Base-by-base conservation (phyloP, 2,329 filamentous ascomycete species). In the Bipolaris victoriae region DNA sequence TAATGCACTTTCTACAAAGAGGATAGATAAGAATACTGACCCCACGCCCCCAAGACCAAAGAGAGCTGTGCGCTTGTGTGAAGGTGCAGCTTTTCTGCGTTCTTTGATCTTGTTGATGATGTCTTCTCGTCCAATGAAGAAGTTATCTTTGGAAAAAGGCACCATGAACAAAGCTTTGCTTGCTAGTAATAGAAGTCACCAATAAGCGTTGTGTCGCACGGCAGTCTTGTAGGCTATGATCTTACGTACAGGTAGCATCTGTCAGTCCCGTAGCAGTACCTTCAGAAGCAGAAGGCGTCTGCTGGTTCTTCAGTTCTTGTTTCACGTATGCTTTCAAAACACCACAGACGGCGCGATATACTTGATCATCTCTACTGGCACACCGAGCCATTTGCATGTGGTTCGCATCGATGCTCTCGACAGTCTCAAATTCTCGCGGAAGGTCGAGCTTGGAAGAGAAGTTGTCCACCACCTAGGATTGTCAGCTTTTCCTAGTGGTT, bases 361-460 rank as follows among this genome's bases (percentile, higher is more conserved):
- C 64, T 31, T 67, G 53, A 50, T 78, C 74, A 20, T 60, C 57
- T 55, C 58, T 67, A 39, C 62, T 61, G 15, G 29, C 63, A 53
- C 67, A 57, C 61, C 68, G 73, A 11, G 65, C 70, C 69, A 79
- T 79, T 48, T 78, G 65, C 59, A 70, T 77, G 55, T 80, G 77
- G 47, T 79, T 73, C 11, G 75, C 72, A 57, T 80, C 73, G 29
- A 80, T 76, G 49, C 65, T 76, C 52, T 79, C 76, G 6, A 77
- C 70, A 1, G 68, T 77, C 60, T 79, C 77, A 20, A 74, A 48
- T 13, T 40, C 36, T 52, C 44, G 56, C 20, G 72, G 68, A 11
- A 78, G 65, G 36, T 70, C 77, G 22, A 78, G 63, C 63, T 76
- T 78, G 15, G 77, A 80, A 31, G 77, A 79, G 55, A 73, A 76